Conservation (phyloP, 768 basidiomycete species). For the Podaxis mareebaensis region DNA sequence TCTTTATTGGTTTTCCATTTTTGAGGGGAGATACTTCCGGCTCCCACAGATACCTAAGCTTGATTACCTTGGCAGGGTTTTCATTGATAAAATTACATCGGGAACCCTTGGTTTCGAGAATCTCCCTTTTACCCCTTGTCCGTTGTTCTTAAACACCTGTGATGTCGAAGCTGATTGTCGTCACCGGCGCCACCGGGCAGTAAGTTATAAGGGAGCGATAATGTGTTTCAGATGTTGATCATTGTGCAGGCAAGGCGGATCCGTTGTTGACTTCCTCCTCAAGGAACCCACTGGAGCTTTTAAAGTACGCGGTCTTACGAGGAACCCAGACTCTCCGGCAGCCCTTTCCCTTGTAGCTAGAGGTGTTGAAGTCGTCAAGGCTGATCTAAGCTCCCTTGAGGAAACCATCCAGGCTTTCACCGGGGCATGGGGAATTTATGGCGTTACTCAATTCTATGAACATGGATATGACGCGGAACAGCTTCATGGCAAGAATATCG, state of each 20-base stretch:
- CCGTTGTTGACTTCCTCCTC: constrained; percentile 21
- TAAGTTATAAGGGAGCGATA: constrained; percentile 11
- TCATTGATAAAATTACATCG: neutral
- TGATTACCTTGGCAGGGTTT: neutral
- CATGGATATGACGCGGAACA: constrained; percentile 19
- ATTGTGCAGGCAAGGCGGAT: constrained; percentile 20
- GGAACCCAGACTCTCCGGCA: constrained; percentile 14
- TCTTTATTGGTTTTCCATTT: too few species aligned
- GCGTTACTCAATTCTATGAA: constrained; percentile 19
- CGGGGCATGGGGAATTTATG: constrained; percentile 20
- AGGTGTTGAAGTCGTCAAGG: constrained; percentile 20
- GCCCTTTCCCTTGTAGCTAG: constrained; percentile 15
- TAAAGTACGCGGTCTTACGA: constrained; percentile 16
- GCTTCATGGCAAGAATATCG: constrained; percentile 21
- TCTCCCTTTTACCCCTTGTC: neutral
- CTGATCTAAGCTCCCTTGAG: constrained; percentile 18
- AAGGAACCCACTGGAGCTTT: constrained; percentile 19
- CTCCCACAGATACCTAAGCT: neutral
- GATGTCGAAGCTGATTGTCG: constrained; percentile 19
- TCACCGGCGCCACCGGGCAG: constrained; percentile 22
- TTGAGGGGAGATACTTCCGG: too few species aligned
- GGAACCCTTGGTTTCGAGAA: neutral
- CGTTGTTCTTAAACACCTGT: neutral
- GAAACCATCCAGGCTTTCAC: constrained; percentile 19
- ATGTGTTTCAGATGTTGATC: neutral